Conservation (phyloP, 176 grass and related monocot species). For the Bromus sterilis region DNA sequence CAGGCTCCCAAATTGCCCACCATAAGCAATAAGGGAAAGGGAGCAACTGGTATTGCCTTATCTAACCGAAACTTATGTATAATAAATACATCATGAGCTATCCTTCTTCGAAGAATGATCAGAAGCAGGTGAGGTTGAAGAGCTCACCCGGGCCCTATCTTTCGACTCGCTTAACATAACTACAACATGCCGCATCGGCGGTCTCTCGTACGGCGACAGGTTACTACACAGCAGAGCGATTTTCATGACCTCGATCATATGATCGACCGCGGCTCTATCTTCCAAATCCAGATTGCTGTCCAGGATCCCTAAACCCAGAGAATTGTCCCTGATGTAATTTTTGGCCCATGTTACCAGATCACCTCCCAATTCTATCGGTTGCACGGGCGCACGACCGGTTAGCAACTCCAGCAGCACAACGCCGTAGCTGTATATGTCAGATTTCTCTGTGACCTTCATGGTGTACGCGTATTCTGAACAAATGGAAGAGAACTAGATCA, state of each 20-base stretch:
- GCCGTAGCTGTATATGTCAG: constrained; percentile 92
- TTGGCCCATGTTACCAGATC: constrained; percentile 95
- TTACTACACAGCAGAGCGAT: constrained; percentile 93
- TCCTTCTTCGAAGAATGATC: constrained; percentile 66
- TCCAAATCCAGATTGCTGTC: constrained; percentile 68
- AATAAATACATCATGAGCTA: constrained; percentile 42
- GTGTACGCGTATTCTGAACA: constrained; percentile 95
- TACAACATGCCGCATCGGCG: constrained; percentile 94
- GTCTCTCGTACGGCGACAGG: constrained; percentile 75
- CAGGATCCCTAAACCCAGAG: constrained; percentile 57
- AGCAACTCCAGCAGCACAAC: constrained; percentile 89
- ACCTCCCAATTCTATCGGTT: constrained; percentile 80
- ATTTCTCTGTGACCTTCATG: constrained; percentile 98
- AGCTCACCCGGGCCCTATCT: constrained; percentile 63
- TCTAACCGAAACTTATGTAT: constrained; percentile 16
- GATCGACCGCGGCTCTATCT: constrained; percentile 43
- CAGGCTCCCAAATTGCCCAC: constrained; percentile 14
- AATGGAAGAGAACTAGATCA: constrained; percentile 14
- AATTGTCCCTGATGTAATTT: constrained; percentile 80
- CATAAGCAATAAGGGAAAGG: background rate
- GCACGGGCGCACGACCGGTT: constrained; percentile 82
- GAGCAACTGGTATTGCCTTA: constrained; percentile 16
- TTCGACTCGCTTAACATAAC: constrained; percentile 89
- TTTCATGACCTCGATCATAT: constrained; percentile 94
- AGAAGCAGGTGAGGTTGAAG: constrained; percentile 58